phyloP scores from a whole-genome alignment of 192 early-diverging fungal genomes.

The Helicostylum pulchrum region DNA sequence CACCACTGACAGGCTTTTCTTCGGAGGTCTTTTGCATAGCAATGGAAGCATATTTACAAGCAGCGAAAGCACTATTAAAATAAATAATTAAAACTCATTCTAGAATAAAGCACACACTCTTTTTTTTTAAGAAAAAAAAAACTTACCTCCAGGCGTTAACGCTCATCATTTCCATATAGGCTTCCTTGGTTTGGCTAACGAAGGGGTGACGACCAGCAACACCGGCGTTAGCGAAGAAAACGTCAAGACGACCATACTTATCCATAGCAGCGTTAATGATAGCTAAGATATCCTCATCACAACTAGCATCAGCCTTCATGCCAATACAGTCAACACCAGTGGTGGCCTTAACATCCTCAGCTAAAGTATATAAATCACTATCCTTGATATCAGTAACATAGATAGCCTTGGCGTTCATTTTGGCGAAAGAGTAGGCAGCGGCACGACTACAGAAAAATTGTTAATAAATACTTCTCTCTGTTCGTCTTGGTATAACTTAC shows the following conservation, averaged over 20 bases:
- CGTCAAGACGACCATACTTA: slow-evolving; percentile 45
- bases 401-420: slow-evolving; percentile 30
- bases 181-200: slow-evolving; percentile 18
- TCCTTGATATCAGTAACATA: slow-evolving; percentile 40
- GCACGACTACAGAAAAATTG: slow-evolving; percentile 27
- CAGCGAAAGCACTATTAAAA: slow-evolving; percentile 40
- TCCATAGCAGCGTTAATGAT: slow-evolving; percentile 41
- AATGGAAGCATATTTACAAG: slow-evolving; percentile 38
- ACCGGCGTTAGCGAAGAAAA: slow-evolving; percentile 55
- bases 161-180: slow-evolving; percentile 33
- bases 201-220: slow-evolving; percentile 23
- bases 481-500: too few relatives aligned
- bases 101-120: neutral
- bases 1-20: slow-evolving; percentile 29
- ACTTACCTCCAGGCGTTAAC: slow-evolving; percentile 31
- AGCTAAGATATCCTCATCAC: slow-evolving; percentile 37
- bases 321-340: slow-evolving; percentile 31
- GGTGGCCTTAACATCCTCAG: slow-evolving; percentile 27
- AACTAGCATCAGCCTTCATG: slow-evolving; percentile 40
- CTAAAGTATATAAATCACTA: slow-evolving; percentile 34
- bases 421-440: slow-evolving; percentile 25
- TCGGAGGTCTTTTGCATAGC: slow-evolving; percentile 37
- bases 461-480: too few relatives aligned
- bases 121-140: neutral
- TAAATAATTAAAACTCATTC: too few relatives aligned